phyloP scores from a whole-genome alignment of 352 stramenopile genomes.

The Globisporangium splendens region DNA sequence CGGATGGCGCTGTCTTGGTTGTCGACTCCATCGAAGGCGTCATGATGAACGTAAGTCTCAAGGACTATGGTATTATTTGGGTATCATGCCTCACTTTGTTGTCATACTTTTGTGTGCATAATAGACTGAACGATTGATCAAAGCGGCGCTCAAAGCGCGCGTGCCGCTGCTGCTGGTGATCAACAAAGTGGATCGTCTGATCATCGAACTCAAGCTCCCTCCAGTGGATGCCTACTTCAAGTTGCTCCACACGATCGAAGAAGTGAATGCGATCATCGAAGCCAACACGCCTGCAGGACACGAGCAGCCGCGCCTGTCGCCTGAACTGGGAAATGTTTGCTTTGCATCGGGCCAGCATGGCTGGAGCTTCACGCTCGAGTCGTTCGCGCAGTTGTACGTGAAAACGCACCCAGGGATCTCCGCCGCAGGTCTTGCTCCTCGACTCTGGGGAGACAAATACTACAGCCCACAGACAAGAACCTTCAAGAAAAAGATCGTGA shows the following conservation, averaged over 20 bases:
- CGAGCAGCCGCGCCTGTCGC: constrained; percentile 78
- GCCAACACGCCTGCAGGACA: constrained; percentile 47
- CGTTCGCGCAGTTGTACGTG: constrained; percentile 90
- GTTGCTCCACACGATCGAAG: constrained; percentile 95
- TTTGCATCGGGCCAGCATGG: constrained; percentile 96
- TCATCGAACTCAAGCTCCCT: constrained; percentile 98
- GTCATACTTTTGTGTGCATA: neutral
- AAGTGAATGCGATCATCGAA: constrained; percentile 92
- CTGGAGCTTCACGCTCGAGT: constrained; percentile 97
- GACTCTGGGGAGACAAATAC: constrained; percentile 98
- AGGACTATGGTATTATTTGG: neutral
- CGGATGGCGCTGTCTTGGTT: constrained; percentile 94
- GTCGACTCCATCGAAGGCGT: constrained; percentile 98
- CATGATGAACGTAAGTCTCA: constrained; percentile 89
- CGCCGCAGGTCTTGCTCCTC: constrained; percentile 79
- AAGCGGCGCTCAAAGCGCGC: constrained; percentile 89
- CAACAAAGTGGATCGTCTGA: constrained; percentile 98
- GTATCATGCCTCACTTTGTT: neutral
- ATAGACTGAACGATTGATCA: constrained; percentile 94
- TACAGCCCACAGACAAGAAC: constrained; percentile 90
- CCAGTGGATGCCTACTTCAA: constrained; percentile 98
- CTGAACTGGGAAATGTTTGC: constrained; percentile 95
- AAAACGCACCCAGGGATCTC: constrained; percentile 77
- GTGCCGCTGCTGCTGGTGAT: constrained; percentile 91
- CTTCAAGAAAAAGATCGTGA: constrained; percentile 89